Percentiles rank a stretch among this genome's conserved stretches.
These are phyloP conservation scores for Bipolaris gigantea DNA, from an alignment of 2,329 filamentous ascomycete species.

Conservation along the genomic window DNA sequence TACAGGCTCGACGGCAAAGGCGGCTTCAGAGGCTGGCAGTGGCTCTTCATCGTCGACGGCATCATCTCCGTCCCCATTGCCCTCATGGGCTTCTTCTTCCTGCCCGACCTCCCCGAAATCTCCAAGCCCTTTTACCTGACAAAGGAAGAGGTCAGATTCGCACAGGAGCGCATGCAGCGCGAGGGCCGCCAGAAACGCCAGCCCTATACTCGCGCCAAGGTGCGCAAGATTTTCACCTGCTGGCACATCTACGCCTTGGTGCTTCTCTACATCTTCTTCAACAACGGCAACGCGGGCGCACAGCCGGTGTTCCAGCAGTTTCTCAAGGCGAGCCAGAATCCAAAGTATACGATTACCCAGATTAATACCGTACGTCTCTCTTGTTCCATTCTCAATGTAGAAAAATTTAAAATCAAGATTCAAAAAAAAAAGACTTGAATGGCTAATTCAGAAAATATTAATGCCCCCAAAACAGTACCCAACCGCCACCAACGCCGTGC, in stretches of 20 bases:
- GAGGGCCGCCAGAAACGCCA: neutral
- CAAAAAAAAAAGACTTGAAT: too few species aligned
- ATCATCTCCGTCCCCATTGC: slow-evolving; percentile 23
- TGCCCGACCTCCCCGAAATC: slow-evolving; percentile 22
- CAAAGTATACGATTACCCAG: slow-evolving; percentile 18
- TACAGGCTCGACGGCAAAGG: slow-evolving; percentile 62
- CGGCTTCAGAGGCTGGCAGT: slow-evolving; percentile 46
- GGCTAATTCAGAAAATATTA: neutral
- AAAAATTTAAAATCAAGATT: too few species aligned
- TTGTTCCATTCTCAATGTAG: too few species aligned
- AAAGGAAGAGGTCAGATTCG: slow-evolving; percentile 13
- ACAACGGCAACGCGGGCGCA: neutral
- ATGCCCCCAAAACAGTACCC: slow-evolving; percentile 16
- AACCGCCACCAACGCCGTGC: slow-evolving; percentile 23
- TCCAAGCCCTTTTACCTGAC: slow-evolving; percentile 18
- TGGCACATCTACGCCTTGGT: slow-evolving; percentile 22
- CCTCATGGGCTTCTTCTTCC: slow-evolving; percentile 20
- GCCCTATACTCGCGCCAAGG: slow-evolving; percentile 10
- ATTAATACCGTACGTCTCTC: slow-evolving; percentile 17
- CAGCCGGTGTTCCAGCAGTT: slow-evolving; percentile 20
- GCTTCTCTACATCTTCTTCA: slow-evolving; percentile 6
- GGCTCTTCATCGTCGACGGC: slow-evolving; percentile 27
- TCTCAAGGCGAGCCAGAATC: slow-evolving; percentile 20
- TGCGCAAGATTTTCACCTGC: slow-evolving; percentile 4
- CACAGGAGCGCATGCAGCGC: slow-evolving; percentile 13